Evolutionary conservation across 768 basidiomycete species (phyloP), one percentile per base, ranked within the genome.

Genomic region (Mycena indigotica): DNA sequence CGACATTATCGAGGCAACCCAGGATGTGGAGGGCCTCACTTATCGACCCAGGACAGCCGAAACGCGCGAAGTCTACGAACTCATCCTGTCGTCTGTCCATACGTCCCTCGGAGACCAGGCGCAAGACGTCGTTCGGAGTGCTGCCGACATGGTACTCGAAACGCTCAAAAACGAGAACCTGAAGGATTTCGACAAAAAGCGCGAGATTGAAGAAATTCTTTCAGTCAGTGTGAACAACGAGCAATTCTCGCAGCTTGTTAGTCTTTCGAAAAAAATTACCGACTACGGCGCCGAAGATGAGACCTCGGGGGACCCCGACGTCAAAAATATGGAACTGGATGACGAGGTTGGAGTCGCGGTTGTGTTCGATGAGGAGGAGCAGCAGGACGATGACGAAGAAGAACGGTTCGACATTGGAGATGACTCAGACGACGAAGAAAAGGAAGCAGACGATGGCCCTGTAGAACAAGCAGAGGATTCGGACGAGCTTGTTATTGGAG

Each of bases 171-270:
- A 82, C 64, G 94, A 97, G 64, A 79, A 80, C 57, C 70, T 93
- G 75, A 96, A 95, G 74, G 95, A 98, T 69, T 95, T 98, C 66
- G 96, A 98, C 80, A 95, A 95, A 81, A 96, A 98, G 74, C 91
- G 85, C 76, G 94, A 98, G 68, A 82, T 96, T 5, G 90, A 96
- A 71, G 85, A 86, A 17, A 81, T 92, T 50, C 72, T 93, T 13
- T 25, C 46, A 4, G 86, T 87, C 0, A 61, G 80, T 0, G 69
- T 95, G 13, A 73, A 84, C 2, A 84, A 80, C 67, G 95, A 97
- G 63, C 66, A 75, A 19, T 98, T 98, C 72, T 83, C 87, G 5
- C 89, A 93, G 73, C 79, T 98, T 28, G 79, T 98, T 58, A 87
- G 76, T 60, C 76, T 98, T 41, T 84, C 89, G 41, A 98, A 97